Conservation (phyloP, 768 basidiomycete genomes). For the Galerina sulciceps region DNA sequence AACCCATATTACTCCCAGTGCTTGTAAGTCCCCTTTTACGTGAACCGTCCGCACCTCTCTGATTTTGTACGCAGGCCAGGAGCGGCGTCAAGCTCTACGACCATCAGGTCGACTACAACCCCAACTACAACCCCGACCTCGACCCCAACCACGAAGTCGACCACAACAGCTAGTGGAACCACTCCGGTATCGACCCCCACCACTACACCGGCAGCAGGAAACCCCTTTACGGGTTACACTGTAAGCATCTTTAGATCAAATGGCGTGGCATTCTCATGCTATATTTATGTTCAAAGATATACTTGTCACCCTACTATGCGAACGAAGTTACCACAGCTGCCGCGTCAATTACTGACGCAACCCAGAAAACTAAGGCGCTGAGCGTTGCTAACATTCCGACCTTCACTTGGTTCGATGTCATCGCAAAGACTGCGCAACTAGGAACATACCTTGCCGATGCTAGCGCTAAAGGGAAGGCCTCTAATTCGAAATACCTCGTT, state of each 20-base stretch:
- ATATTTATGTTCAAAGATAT: conserved; percentile 37
- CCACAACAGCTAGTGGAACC: conserved; percentile 20
- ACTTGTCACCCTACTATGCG: conserved; percentile 60
- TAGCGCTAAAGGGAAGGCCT: conserved; percentile 43
- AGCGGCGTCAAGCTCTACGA: conserved; percentile 17
- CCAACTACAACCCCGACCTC: conserved; percentile 17
- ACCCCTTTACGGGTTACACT: conserved; percentile 56
- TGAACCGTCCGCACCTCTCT: not conserved
- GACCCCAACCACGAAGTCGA: conserved; percentile 19
- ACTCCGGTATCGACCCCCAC: conserved; percentile 30
- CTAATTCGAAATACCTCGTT: conserved; percentile 52
- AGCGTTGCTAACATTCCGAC: conserved; percentile 62
- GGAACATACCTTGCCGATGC: conserved; percentile 64
- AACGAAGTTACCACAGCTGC: conserved; percentile 57
- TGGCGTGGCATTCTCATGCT: not conserved
- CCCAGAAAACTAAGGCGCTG: conserved; percentile 52
- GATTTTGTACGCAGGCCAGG: conserved; percentile 19
- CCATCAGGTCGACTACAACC: conserved; percentile 23
- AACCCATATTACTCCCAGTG: conserved; percentile 47
- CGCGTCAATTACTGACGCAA: conserved; percentile 50
- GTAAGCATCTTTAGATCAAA: conserved; percentile 26
- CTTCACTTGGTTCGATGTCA: conserved; percentile 64
- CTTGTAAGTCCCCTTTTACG: conserved; percentile 34
- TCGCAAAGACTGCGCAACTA: conserved; percentile 57
- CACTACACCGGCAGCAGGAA: conserved; percentile 46